Base-by-base conservation (phyloP, 2,329 filamentous ascomycete genomes). In the Arthrobotrys sphaeroides region DNA sequence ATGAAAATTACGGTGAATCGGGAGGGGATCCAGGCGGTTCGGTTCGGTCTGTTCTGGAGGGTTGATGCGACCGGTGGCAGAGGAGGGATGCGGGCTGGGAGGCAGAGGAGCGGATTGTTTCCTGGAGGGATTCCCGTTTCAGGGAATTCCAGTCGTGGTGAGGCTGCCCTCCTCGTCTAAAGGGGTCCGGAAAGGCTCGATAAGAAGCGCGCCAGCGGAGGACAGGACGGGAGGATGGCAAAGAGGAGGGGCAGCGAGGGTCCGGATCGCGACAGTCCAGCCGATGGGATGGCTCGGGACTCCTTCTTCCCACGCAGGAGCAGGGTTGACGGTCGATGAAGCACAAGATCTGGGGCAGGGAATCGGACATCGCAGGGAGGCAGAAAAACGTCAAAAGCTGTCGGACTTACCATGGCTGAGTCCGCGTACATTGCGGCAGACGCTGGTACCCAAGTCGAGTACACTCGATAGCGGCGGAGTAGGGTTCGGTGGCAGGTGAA, bases 381-480 rank as follows among this genome's bases (percentile, higher is more conserved):
- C n/a, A n/a, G n/a, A n/a, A n/a, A n/a, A n/a, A n/a, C n/a, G n/a
- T n/a, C n/a, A n/a, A n/a, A n/a, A n/a, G n/a, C n/a, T n/a, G n/a
- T n/a, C n/a, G n/a, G n/a, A 65, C 72, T 42, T 65, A 75, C 72
- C 72, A 75, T 68, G 28, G 72, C 72, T 13, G 72, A 75, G 33
- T 75, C 72, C 10, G 72, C 72, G 18, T 75, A 75, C 72, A 75
- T 73, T 5, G 45, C 43, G 67, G 20, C 45, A 38, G 28, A 33
- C n/a, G n/a, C n/a, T n/a, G n/a, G n/a, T n/a, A n/a, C n/a, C n/a
- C n/a, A n/a, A n/a, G n/a, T n/a, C n/a, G n/a, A n/a, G n/a, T n/a
- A n/a, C n/a, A n/a, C n/a, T n/a, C n/a, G n/a, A n/a, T n/a, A n/a
- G n/a, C n/a, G n/a, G n/a, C 12, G 40, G 40, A 3, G 20, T 43